Evolutionary conservation across 768 basidiomycete species (phyloP).

Genomic region (Rhodotorula graminis): DNA sequence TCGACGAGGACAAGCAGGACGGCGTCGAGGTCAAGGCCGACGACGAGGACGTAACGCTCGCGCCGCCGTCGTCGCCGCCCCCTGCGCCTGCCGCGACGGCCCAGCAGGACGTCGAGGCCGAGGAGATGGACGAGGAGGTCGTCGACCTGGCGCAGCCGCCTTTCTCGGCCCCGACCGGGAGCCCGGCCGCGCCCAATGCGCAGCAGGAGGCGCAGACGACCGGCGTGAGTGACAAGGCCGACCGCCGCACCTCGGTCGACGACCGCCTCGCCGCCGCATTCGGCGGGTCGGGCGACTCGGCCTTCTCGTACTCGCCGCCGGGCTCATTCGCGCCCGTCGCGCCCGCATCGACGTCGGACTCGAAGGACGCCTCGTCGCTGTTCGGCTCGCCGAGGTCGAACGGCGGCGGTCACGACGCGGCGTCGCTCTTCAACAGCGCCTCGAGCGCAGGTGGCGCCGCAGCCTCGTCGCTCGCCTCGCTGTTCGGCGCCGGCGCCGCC

Average conservation of each 20-base stretch:
- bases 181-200: no score
- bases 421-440: not conserved
- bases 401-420: not conserved
- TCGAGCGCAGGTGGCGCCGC: not conserved
- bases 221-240: not conserved
- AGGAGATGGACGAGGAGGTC: not conserved
- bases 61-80: not conserved
- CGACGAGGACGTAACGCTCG: not conserved
- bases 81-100: not conserved
- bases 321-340: not conserved
- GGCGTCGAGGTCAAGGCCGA: not conserved
- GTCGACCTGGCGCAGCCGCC: no score
- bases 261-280: conserved; percentile 1
- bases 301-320: not conserved
- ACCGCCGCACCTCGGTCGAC: conserved; percentile 2
- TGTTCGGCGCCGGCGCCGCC: not conserved
- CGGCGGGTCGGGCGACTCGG: not conserved
- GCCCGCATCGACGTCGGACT: not conserved
- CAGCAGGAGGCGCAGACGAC: no score
- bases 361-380: not conserved
- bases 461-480: not conserved
- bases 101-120: not conserved
- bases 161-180: no score
- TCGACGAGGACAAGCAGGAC: not conserved
- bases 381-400: not conserved